A percentile compares a stretch with the other conserved stretches of the same genome.
Evolutionary conservation across 2,329 filamentous ascomycete species (phyloP).

Genomic region (Talaromyces sp.): DNA sequence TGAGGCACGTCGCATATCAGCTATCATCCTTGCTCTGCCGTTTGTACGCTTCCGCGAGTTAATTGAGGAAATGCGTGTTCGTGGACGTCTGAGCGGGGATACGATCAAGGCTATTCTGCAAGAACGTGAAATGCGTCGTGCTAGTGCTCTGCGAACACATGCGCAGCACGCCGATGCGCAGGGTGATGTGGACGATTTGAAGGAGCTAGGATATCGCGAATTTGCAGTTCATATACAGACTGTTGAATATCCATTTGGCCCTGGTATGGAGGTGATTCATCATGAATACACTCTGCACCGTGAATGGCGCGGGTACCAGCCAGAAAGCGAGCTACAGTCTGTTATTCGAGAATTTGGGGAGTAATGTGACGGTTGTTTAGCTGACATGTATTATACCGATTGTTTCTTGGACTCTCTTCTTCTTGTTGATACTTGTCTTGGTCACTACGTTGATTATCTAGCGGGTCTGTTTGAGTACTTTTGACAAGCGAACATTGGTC

Average conservation of each 20-base stretch:
- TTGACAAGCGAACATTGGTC: background rate
- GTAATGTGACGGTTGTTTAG: background rate
- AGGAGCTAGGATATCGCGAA: conserved; percentile 26
- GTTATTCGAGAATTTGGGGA: conserved; percentile 4
- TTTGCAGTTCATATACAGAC: conserved; percentile 11
- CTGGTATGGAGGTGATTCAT: background rate
- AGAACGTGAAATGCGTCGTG: conserved; percentile 31
- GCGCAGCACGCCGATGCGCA: background rate
- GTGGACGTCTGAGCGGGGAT: conserved; percentile 18
- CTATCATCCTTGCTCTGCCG: conserved; percentile 29
- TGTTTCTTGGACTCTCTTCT: background rate
- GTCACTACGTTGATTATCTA: background rate
- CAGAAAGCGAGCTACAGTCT: background rate
- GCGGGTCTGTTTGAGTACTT: background rate
- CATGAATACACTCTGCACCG: conserved; percentile 17
- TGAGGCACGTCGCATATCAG: conserved; percentile 25
- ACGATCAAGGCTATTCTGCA: conserved; percentile 25
- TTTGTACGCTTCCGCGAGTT: conserved; percentile 24
- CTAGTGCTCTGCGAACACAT: conserved; percentile 22
- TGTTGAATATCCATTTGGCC: background rate
- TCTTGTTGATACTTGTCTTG: conserved; percentile 1
- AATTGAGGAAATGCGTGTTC: conserved; percentile 23
- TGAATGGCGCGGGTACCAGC: conserved; percentile 14
- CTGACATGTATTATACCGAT: background rate
- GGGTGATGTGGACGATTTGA: background rate